These are phyloP conservation scores for Phytophthora hibernalis DNA, from an alignment of 352 stramenopile genomes.

Conservation along the genomic window DNA sequence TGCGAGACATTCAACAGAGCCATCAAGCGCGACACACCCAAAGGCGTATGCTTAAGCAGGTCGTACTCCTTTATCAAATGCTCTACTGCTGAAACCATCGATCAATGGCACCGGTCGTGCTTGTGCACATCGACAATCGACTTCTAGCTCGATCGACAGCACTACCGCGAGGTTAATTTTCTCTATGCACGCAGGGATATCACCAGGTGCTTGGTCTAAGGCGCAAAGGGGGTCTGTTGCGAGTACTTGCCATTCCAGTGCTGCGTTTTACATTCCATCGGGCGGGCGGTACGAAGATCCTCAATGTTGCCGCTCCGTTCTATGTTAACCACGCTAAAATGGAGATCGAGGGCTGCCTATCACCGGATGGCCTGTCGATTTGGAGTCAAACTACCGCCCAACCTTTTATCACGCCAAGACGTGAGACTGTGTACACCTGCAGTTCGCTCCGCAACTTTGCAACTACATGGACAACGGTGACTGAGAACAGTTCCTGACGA, in stretches of 20 bases:
- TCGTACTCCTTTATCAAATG: background rate
- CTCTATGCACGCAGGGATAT: background rate
- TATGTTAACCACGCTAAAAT: constrained; percentile 2
- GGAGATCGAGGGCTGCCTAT: background rate
- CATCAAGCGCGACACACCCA: constrained; percentile 1
- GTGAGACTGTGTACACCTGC: background rate
- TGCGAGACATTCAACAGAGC: constrained; percentile 8
- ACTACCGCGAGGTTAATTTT: background rate
- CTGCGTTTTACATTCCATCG: background rate
- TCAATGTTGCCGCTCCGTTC: constrained; percentile 9
- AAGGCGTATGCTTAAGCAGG: background rate
- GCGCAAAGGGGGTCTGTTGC: background rate
- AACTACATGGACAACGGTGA: background rate
- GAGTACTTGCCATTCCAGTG: background rate
- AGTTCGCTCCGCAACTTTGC: background rate
- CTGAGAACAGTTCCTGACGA: background rate
- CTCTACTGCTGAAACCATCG: background rate
- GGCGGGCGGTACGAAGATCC: background rate
- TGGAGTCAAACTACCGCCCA: background rate
- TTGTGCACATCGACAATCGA: background rate
- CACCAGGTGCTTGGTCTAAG: constrained; percentile 1
- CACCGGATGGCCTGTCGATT: background rate
- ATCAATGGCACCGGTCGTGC: constrained; percentile 1
- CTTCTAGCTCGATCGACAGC: background rate
- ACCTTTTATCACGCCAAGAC: constrained; percentile 1